A percentile compares a stretch with the other conserved stretches of the same genome.
Conservation (phyloP, 148 eudicot species). For the Limonium bicolor region DNA sequence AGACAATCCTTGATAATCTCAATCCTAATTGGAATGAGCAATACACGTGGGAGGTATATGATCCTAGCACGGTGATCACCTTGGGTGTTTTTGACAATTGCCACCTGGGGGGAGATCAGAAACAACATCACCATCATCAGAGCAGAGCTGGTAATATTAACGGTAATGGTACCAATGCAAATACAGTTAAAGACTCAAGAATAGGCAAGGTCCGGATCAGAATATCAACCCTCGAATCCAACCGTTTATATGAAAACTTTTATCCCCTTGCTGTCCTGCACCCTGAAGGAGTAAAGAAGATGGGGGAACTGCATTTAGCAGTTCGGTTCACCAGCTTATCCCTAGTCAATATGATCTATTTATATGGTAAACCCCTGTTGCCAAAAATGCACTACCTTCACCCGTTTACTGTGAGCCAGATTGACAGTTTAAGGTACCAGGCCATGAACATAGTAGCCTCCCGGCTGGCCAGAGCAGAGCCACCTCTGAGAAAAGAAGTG, state of each 20-base stretch:
- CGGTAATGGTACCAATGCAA: slow-evolving; percentile 10
- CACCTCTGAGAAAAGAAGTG: slow-evolving; percentile 9
- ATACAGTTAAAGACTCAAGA: slow-evolving; percentile 33
- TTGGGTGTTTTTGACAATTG: slow-evolving; percentile 60
- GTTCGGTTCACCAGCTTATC: slow-evolving; percentile 61
- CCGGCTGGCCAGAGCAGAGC: slow-evolving; percentile 11
- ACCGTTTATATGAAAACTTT: slow-evolving; percentile 49
- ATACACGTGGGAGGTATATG: slow-evolving; percentile 73
- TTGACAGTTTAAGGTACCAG: slow-evolving; percentile 11
- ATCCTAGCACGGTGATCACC: slow-evolving; percentile 63
- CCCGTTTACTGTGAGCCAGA: slow-evolving; percentile 9
- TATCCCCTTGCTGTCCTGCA: slow-evolving; percentile 60
- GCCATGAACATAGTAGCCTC: slow-evolving; percentile 12
- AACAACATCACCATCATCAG: slow-evolving; percentile 1
- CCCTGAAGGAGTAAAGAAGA: slow-evolving; percentile 48
- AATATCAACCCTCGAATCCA: slow-evolving; percentile 51
- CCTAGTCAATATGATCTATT: slow-evolving; percentile 44
- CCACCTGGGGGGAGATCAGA: slow-evolving; percentile 39
- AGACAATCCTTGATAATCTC: slow-evolving; percentile 42
- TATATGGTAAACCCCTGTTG: slow-evolving; percentile 23
- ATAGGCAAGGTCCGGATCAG: slow-evolving; percentile 66
- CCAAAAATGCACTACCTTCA: slow-evolving; percentile 12
- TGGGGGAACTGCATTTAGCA: slow-evolving; percentile 60
- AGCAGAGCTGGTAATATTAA: too few relatives aligned
- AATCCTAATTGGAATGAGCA: slow-evolving; percentile 80